Conservation (phyloP, 768 basidiomycete species). For the Sarcodon aspratus region DNA sequence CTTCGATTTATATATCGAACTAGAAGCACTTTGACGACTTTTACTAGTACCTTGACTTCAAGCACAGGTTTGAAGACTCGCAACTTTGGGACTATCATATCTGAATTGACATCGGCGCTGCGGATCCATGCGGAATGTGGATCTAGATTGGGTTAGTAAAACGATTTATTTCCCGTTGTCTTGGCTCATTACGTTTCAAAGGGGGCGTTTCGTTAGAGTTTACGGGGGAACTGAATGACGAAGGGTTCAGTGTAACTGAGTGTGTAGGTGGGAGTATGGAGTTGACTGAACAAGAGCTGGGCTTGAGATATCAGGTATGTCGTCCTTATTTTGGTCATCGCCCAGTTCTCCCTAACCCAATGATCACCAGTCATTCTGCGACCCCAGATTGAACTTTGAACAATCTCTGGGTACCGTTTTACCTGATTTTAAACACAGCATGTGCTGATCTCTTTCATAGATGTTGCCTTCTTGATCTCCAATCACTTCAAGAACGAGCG, state of each 20-base stretch:
- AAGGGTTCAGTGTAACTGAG: conserved; percentile 93
- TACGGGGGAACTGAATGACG: conserved; percentile 82
- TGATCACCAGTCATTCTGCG: conserved; percentile 69
- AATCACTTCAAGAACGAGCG: conserved; percentile 69
- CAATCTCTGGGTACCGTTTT: conserved; percentile 71
- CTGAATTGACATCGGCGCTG: conserved; percentile 75
- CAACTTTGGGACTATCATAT: conserved; percentile 80
- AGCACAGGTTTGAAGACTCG: conserved; percentile 79
- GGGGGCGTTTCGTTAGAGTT: conserved; percentile 44
- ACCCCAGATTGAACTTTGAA: conserved; percentile 89
- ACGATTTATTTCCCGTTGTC: too few relatives aligned
- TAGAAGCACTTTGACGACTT: neutral
- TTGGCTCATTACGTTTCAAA: neutral
- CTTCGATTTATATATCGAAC: neutral
- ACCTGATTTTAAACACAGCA: neutral
- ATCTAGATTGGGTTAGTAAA: conserved; percentile 50
- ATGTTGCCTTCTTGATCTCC: conserved; percentile 80
- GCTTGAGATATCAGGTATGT: conserved; percentile 77
- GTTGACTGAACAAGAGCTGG: conserved; percentile 78
- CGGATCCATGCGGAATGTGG: conserved; percentile 62
- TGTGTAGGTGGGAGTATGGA: conserved; percentile 97
- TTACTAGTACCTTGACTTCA: conserved; percentile 68
- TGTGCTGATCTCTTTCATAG: conserved; percentile 19
- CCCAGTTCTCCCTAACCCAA: neutral
- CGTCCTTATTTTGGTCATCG: neutral